Evolutionary conservation across 495 filamentous ascomycete species (phyloP).

Genomic region (Elasticomyces elasticus): DNA sequence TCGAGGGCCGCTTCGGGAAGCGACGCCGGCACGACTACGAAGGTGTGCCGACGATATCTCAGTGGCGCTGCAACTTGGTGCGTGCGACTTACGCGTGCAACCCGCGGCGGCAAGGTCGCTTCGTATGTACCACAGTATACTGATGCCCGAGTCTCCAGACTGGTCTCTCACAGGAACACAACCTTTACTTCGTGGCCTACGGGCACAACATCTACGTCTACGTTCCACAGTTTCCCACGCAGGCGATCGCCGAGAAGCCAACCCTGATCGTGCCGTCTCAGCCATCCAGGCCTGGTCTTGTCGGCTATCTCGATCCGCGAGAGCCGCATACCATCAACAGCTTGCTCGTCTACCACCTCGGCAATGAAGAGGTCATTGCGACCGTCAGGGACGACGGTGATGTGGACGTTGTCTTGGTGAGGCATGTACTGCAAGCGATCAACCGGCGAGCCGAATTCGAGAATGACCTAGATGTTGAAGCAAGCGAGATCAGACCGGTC

Average conservation of each 20-base stretch:
- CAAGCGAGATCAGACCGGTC: constrained; percentile 40
- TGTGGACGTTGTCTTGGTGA: constrained; percentile 67
- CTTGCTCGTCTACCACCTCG: constrained; percentile 68
- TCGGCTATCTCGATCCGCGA: constrained; percentile 46
- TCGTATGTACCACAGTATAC: constrained; percentile 1
- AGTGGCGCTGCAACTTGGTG: constrained; percentile 47
- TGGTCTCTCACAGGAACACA: constrained; percentile 47
- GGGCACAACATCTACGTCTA: constrained; percentile 62
- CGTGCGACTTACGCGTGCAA: constrained; percentile 5
- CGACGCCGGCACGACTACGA: constrained; percentile 10
- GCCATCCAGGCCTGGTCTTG: constrained; percentile 36
- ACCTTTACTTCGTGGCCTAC: constrained; percentile 73
- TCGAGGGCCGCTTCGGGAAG: constrained; percentile 13
- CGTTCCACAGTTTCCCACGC: constrained; percentile 55
- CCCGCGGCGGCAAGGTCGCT: too few relatives aligned
- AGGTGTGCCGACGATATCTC: constrained; percentile 19
- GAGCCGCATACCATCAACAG: constrained; percentile 68
- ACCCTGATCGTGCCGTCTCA: constrained; percentile 57
- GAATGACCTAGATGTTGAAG: neutral
- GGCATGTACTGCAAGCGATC: constrained; percentile 42
- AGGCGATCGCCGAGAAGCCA: constrained; percentile 50
- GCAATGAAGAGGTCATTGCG: constrained; percentile 67
- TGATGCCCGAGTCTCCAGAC: constrained; percentile 29
- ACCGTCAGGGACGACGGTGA: constrained; percentile 82
- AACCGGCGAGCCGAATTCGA: constrained; percentile 26